Evolutionary conservation across 352 stramenopile species (phyloP).

Genomic region (Globisporangium echinulatum): DNA sequence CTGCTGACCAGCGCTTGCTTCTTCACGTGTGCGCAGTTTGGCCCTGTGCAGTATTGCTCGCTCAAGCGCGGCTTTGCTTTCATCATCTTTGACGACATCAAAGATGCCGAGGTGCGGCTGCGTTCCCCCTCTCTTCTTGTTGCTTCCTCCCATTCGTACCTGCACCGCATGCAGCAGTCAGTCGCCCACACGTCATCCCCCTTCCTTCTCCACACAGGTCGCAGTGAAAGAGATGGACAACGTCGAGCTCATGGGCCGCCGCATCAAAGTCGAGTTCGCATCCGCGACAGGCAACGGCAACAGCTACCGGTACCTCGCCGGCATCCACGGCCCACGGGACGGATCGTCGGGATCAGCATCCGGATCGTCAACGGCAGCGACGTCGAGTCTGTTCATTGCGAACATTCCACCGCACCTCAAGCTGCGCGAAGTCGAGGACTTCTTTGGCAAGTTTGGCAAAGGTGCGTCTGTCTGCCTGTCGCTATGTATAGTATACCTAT

Average conservation of each 20-base stretch:
- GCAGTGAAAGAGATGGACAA: constrained; percentile 47
- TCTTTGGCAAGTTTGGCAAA: constrained; percentile 51
- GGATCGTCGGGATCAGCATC: not conserved
- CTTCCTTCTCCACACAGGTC: constrained; percentile 2
- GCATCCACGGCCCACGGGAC: not conserved
- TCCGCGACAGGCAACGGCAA: constrained; percentile 1
- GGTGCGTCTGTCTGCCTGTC: constrained; percentile 10
- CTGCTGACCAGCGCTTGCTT: no score
- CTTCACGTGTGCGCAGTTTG: constrained; percentile 27
- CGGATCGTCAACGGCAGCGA: constrained; percentile 10
- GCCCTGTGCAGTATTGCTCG: constrained; percentile 32
- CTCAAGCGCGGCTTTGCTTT: constrained; percentile 62
- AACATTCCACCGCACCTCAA: constrained; percentile 62
- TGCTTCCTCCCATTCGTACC: no score
- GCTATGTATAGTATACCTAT: not conserved
- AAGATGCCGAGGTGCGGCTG: constrained; percentile 30
- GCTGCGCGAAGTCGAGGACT: constrained; percentile 48
- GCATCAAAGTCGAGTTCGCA: constrained; percentile 41
- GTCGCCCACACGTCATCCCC: no score
- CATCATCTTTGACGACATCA: constrained; percentile 39
- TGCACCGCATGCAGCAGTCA: no score
- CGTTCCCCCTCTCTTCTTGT: not conserved
- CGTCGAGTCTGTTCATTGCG: constrained; percentile 49
- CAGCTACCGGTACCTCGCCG: not conserved
- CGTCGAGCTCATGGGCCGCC: constrained; percentile 32